Evolutionary conservation across 371 early-diverging fungal genomes (phyloP), one percentile per base, ranked within the genome.

Genomic region (Entomophthora muscae): DNA sequence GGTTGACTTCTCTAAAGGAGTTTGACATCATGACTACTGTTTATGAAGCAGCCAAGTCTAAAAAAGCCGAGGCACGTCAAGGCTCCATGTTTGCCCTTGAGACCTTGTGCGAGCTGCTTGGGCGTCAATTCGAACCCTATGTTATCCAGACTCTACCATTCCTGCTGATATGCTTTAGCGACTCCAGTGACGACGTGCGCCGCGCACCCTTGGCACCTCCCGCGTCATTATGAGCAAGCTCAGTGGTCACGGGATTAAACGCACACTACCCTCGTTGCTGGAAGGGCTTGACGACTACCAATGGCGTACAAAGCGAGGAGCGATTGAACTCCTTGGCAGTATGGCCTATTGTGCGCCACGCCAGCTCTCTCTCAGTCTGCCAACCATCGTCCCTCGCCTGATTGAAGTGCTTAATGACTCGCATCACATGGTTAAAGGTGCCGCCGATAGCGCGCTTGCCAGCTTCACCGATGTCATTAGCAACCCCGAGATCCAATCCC

Each of bases 311-410:
- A 97, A 98, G 76, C 88, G 86, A 66, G 98, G 93, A 32, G 85
- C 88, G 12, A 88, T 95, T 54, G 97, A 98, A 69, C 79, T 95
- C 22, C 74, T 98, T 65, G 93, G 93, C 55, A 77, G 91, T 1
- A 97, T 95, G 91, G 95, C 97, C 0, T 93, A 81, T 71, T 84
- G 93, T 69, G 95, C 95, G 2, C 95, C 98, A n/a, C 90, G 90
- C 69, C 97, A 96, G 72, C 78, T 98, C 22, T 83, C 90, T 1
- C 76, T 88, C 21, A 83, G 88, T 28, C 77, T 98, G 63, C 98
- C 98, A 1, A 84, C 83, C 2, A 87, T 96, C 42, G 85, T 98
- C 60, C 98, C 98, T 21, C 81, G 87, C 54, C 79, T 98, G 62
- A 84, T 89, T 57, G 89, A 92, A 63, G 93, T 88, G 22, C 74